Base-by-base conservation (phyloP, 257 asterid species). In the Nicotiana knightiana region DNA sequence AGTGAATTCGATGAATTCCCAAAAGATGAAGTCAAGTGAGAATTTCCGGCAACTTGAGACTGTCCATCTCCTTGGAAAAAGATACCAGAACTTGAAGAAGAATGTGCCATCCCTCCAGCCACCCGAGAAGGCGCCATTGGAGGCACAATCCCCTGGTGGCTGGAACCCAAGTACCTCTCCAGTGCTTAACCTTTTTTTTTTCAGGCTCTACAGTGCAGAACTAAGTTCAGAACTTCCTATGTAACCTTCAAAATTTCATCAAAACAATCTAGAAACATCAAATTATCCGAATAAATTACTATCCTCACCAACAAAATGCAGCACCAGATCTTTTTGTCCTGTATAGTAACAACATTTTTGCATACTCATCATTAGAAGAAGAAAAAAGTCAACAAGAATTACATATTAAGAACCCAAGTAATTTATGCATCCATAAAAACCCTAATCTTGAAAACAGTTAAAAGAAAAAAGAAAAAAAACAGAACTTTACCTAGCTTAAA, bases 71-170 rank as follows among this genome's bases (percentile, higher is more conserved):
- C 98, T 85, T 91, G 97, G 73, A 90, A 92, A 85, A 93, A 92
- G 61, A 93, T 91, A 67, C 97, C 98, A 10, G 97, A 96, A 85
- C 93, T 86, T 3, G 97, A 92, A 85, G 98, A 88, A 71, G 98
- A 94, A 83, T 89, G 98, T 76, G 91, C 85, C 87, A 89, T 85
- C 70, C 96, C 97, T 82, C 97, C 96, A 84, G 87, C 90, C 91
- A 88, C 85, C 80, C 93, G 90, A 65, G 93, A 89, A 75, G 97
- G 94, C 85, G 88, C 89, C 97, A 95, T 91, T 55, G 90, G 82
- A 63, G 90, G 88, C 84, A 88, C 88, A 57, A 58, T 77, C 79
- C 85, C 82, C 81, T 84, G 86, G 83, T 18, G 83, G 84, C 87
- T 75, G 81, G 86, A 73, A 66, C 86, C 84, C 82, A 91, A 86